Conservation (phyloP, 2,329 filamentous ascomycete genomes). For the Sodiomyces alkalinus region DNA sequence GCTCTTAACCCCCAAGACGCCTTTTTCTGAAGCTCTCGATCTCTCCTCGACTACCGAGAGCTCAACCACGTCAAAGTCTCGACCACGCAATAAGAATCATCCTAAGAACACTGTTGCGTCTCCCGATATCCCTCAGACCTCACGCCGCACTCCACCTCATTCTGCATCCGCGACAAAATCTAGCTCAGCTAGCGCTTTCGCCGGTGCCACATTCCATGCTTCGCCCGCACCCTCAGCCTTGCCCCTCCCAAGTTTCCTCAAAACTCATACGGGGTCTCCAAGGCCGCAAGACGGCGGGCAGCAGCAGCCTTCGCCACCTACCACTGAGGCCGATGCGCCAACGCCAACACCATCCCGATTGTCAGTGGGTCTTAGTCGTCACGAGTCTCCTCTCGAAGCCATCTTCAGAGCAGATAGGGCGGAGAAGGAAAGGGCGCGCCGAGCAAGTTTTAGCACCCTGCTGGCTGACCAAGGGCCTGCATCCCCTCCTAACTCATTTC, state of each 20-base stretch:
- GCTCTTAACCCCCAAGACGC: conserved; percentile 33
- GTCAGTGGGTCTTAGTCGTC: conserved; percentile 11
- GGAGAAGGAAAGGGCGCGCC: conserved; percentile 49
- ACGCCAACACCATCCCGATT: conserved; percentile 23
- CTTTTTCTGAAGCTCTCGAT: conserved; percentile 19
- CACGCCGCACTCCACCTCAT: conserved; percentile 26
- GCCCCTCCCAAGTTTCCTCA: conserved; percentile 78
- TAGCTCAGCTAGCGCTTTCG: conserved; percentile 50
- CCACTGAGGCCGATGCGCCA: conserved; percentile 34
- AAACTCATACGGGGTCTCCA: conserved; percentile 54
- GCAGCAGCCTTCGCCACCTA: conserved; percentile 34
- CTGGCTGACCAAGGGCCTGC: no score
- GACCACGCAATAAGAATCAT: conserved; percentile 9
- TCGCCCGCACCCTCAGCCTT: conserved; percentile 84
- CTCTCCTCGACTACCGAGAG: conserved; percentile 14
- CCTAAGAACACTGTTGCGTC: conserved; percentile 16
- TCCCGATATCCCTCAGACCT: conserved; percentile 23
- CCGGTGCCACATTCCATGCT: conserved; percentile 86
- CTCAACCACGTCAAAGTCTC: conserved; percentile 11
- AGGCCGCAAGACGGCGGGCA: conserved; percentile 19
- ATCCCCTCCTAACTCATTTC: conserved; percentile 16
- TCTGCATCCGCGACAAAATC: conserved; percentile 22
- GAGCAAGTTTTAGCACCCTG: conserved; percentile 36
- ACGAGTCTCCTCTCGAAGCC: conserved; percentile 72
- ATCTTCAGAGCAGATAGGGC: conserved; percentile 80